phyloP scores from a whole-genome alignment of 192 early-diverging fungal genomes.

The Chytriomyces hyalinus region DNA sequence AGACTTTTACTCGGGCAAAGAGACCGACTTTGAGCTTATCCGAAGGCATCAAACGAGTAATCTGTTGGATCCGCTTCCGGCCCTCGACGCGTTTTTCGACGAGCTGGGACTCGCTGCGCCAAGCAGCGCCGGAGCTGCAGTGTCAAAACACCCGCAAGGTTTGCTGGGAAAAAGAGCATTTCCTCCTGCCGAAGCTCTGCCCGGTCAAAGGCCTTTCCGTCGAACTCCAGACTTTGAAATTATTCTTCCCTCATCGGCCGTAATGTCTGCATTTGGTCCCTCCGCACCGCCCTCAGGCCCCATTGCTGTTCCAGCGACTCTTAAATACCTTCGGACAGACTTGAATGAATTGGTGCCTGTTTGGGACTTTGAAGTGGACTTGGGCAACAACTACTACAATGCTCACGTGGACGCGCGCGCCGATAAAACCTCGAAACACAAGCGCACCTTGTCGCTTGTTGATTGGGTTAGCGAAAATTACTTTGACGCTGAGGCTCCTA shows the following conservation, averaged over 20 bases:
- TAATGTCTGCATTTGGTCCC: background rate
- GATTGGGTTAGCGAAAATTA: slow-evolving; percentile 74
- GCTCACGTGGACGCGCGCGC: slow-evolving; percentile 62
- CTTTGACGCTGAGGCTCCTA: background rate
- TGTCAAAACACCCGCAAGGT: background rate
- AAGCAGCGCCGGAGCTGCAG: background rate
- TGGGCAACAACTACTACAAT: slow-evolving; percentile 82
- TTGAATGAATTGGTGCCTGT: slow-evolving; percentile 67
- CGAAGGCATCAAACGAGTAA: background rate
- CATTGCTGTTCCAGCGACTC: slow-evolving; percentile 57
- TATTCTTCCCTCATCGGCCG: slow-evolving; percentile 1
- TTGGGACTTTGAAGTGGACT: slow-evolving; percentile 82
- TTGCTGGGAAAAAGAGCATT: no score
- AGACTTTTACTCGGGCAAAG: slow-evolving; percentile 57
- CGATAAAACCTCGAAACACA: no score
- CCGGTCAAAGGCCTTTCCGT: slow-evolving; percentile 23
- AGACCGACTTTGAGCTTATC: background rate
- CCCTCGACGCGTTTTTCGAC: slow-evolving; percentile 20
- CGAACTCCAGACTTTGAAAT: slow-evolving; percentile 30
- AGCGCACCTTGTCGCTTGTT: slow-evolving; percentile 71
- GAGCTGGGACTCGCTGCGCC: slow-evolving; percentile 10
- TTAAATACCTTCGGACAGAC: slow-evolving; percentile 70
- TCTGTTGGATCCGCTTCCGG: slow-evolving; percentile 4
- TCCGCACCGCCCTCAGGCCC: background rate
- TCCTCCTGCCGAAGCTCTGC: background rate